Evolutionary conservation across 139 green algal genomes (phyloP), one percentile per base, ranked within the genome.

Genomic region (Tetratostichococcus sp.): DNA sequence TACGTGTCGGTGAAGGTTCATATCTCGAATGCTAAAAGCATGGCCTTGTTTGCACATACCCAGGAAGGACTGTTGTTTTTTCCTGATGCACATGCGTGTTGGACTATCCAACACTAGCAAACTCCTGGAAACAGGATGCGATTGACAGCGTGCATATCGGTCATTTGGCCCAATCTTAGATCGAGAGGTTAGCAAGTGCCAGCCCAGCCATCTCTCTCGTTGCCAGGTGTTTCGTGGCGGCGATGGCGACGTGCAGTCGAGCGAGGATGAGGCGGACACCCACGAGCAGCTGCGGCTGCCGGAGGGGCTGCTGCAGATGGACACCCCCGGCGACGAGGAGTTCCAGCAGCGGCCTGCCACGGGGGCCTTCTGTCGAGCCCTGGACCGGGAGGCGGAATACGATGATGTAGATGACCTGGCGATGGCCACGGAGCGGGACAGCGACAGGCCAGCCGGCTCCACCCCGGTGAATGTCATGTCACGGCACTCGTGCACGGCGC

Each of bases 301-400:
- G 50, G 50, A 62, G 50, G 50, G 19, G 50, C 50, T 62, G 50
- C 50, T 62, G 50, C 50, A 62, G 50, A 25, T 62, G 50, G 50
- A 62, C 50, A 62, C 50, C 11, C 50, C 50, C 26, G 14, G 50
- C 23, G 76, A 66, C 0, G 72, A 80, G 35, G 73, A 65, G 0
- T 75, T 82, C 50, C 62, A 30, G n/a, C 68, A 50, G 39, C 39
- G 39, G 39, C 39, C 39, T 11, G 39, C 73, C 2, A 79, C 50
- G 31, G 69, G 35, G 1, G 58, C 80, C 25, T 84, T 86, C 66
- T 83, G 80, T 65, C 66, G 65, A 14, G 76, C 78, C 6, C 69
- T 89, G 33, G 84, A 89, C 50, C 59, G 72, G 0, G 84, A 89
- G 59, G 62, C 71, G 21, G 77, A 82, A 67, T 82, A 75, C 70